Base-by-base conservation (phyloP, 1,139 yeast genomes). In the Oligophagozyma castellii region DNA sequence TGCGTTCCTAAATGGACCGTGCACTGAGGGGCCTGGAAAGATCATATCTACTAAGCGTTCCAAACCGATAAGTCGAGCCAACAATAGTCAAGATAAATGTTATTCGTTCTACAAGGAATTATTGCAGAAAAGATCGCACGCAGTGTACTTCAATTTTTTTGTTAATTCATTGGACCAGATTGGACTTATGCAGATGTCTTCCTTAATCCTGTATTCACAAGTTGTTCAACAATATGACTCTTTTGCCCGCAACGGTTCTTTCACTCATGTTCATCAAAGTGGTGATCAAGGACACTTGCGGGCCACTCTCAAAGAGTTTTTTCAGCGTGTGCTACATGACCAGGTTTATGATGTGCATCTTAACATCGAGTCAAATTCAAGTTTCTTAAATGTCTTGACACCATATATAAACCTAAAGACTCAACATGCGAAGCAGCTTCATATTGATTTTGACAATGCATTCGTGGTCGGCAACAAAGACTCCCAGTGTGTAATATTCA, bases 1-100 rank as follows among this genome's bases (percentile, higher is more conserved):
- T 3, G 33, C 38, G 4, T 42, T 43, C 24, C 15, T 43, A 6
- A 24, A 24, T 2, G 48, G 48, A 1, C 44, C 48, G 10, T 40
- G 47, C 24, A 43, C 48, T 7, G 30, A 27, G 6, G 44, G 42
- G 3, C 35, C 42, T 2, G 48, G 47, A 3, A 43, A 41, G 28
- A 38, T 43, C 4, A 21, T 40, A 4, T 35, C 44, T 4, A 31
- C 34, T 16, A 35, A 35, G 19, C 19, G 21, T 16, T 39, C 32
- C 16, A 23, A 29, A 12, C 33, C 31, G 12, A 40, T 43, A 8
- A 29, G 48, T 20, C 38, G 36, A 18, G 39, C 35, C 26, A 22
- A 33, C 8, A 39, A 40, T 18, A 21, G 34, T 8, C 26, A 26
- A 12, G 30, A 24, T 14, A 16, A 14, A 12, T 35, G 35, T 22